A percentile compares a stretch with the other conserved stretches of the same genome.
Conservation (phyloP, 768 basidiomycete genomes). For the Fomitopsis pulvina region DNA sequence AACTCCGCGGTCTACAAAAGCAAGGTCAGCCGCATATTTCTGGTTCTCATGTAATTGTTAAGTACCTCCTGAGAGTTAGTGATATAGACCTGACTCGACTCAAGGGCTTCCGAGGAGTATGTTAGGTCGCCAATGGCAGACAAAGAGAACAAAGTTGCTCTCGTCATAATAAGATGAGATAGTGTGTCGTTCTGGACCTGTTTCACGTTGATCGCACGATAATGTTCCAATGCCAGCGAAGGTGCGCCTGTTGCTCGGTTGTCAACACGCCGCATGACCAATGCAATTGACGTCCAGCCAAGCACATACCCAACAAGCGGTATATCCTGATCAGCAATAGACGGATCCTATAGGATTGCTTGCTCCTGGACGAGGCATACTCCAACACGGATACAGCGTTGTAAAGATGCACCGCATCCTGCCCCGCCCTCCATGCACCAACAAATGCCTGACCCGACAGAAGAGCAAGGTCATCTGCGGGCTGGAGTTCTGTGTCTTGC, state of each 20-base stretch:
- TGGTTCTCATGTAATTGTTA: not conserved
- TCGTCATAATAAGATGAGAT: slow-evolving; percentile 74
- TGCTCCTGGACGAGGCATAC: slow-evolving; percentile 64
- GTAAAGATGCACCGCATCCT: slow-evolving; percentile 52
- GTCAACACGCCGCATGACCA: slow-evolving; percentile 1
- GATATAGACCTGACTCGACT: slow-evolving; percentile 75
- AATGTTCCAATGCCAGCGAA: slow-evolving; percentile 70
- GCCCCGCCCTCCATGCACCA: slow-evolving; percentile 51
- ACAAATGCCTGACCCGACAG: slow-evolving; percentile 66
- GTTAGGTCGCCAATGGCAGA: slow-evolving; percentile 73
- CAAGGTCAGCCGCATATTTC: slow-evolving; percentile 2
- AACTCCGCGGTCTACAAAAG: slow-evolving; percentile 64
- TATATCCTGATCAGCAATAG: slow-evolving; percentile 77
- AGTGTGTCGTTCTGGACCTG: slow-evolving; percentile 88
- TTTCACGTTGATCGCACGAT: slow-evolving; percentile 69
- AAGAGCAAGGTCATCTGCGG: slow-evolving; percentile 78
- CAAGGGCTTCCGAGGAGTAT: slow-evolving; percentile 66
- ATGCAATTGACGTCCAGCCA: slow-evolving; percentile 8
- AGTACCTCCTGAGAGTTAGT: slow-evolving; percentile 72
- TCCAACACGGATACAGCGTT: slow-evolving; percentile 64
- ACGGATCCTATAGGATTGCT: slow-evolving; percentile 73
- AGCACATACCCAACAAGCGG: slow-evolving; percentile 60
- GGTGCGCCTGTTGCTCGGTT: slow-evolving; percentile 52
- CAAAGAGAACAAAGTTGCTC: slow-evolving; percentile 73
- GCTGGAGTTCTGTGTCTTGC: slow-evolving; percentile 75